Evolutionary conservation across 2,329 filamentous ascomycete species (phyloP).

Genomic region (Aspergillus ibericus): DNA sequence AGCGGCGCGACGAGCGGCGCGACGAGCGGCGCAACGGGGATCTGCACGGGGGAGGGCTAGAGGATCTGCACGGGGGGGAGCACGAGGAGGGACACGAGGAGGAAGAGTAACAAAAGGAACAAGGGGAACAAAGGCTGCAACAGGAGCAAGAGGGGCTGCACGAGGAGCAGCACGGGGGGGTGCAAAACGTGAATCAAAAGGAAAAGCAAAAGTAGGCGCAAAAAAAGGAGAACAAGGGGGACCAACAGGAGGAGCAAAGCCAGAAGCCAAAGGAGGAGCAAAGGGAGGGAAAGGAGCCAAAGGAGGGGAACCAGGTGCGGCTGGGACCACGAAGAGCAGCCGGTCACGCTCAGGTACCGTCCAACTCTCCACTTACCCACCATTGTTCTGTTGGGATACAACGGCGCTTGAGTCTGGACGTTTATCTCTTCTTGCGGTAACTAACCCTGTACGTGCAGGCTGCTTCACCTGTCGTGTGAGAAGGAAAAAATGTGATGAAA

Average conservation of each 20-base stretch:
- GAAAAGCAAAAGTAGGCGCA: too few relatives aligned
- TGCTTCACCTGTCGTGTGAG: slow-evolving; percentile 67
- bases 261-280: not conserved
- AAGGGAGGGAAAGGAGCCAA: not conserved
- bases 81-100: too few relatives aligned
- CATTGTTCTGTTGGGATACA: not conserved
- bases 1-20: not conserved
- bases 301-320: not conserved
- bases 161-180: too few relatives aligned
- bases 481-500: slow-evolving; percentile 69
- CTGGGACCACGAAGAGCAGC: not conserved
- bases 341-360: slow-evolving; percentile 13
- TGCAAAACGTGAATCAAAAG: too few relatives aligned
- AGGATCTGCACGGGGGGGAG: not conserved
- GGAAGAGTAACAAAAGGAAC: too few relatives aligned
- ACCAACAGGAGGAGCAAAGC: too few relatives aligned
- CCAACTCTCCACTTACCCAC: not conserved
- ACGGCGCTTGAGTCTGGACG: not conserved
- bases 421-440: not conserved
- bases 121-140: too few relatives aligned
- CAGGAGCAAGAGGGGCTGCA: too few relatives aligned
- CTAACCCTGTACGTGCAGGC: slow-evolving; percentile 41
- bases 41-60: not conserved
- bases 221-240: too few relatives aligned
- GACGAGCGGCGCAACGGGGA: not conserved